Evolutionary conservation across 495 filamentous ascomycete species (phyloP).

Genomic region (Massariosphaeria phaeospora): DNA sequence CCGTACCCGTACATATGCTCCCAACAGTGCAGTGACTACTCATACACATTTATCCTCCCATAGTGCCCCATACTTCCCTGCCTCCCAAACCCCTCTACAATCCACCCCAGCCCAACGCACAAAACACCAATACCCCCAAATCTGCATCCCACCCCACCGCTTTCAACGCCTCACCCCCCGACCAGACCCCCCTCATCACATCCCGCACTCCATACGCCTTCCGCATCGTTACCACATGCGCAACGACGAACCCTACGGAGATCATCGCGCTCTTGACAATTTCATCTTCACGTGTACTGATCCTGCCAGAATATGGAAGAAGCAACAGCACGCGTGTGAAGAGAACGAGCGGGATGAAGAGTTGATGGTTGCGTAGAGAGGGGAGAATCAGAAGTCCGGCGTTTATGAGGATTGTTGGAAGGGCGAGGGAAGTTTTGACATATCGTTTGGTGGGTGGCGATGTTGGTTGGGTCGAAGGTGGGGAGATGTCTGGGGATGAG

Average conservation of each 20-base stretch:
- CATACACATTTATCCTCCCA: too few species aligned
- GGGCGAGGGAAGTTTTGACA: not conserved
- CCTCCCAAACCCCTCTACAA: not conserved
- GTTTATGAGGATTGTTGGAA: slow-evolving; percentile 14
- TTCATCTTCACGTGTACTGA: not conserved
- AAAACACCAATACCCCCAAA: not conserved
- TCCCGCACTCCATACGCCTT: not conserved
- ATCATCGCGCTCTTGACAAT: not conserved
- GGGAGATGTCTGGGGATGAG: not conserved
- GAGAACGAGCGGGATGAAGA: slow-evolving; percentile 13
- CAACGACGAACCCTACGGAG: slow-evolving; percentile 11
- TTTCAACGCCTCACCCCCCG: slow-evolving; percentile 9
- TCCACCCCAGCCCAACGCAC: slow-evolving; percentile 4
- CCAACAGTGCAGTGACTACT: too few species aligned
- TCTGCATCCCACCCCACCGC: slow-evolving; percentile 17
- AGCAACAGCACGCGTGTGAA: slow-evolving; percentile 10
- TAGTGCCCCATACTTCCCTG: not conserved
- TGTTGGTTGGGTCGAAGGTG: not conserved
- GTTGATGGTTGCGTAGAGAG: not conserved
- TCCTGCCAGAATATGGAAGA: slow-evolving; percentile 1
- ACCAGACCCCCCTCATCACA: not conserved
- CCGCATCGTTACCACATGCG: slow-evolving; percentile 3
- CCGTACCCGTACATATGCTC: too few species aligned
- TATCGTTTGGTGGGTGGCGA: not conserved
- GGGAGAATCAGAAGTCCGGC: slow-evolving; percentile 8